Percentiles rank a stretch among this genome's conserved stretches.
Evolutionary conservation across 2,329 filamentous ascomycete genomes (phyloP).

Genomic region (Arthrobotrys sphaeroides): DNA sequence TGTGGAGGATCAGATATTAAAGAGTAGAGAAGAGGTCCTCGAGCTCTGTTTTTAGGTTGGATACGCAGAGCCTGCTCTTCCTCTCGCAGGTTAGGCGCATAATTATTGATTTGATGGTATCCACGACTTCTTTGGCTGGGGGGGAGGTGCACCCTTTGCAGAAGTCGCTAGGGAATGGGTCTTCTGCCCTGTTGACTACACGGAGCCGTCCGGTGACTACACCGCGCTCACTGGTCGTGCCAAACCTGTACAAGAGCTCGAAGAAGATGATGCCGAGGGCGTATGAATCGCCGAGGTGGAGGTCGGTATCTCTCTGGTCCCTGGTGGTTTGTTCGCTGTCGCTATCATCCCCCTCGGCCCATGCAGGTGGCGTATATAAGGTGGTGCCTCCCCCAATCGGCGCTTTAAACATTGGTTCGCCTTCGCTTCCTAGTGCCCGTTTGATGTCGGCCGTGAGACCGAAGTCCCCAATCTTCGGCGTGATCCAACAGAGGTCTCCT

Average conservation of each 20-base stretch:
- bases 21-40: not conserved
- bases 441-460: constrained; percentile 71
- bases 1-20: not conserved
- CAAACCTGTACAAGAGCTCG: constrained; percentile 69
- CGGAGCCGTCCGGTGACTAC: constrained; percentile 27
- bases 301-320: not conserved
- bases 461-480: constrained; percentile 74
- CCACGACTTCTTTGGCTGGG: not conserved
- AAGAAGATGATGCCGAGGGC: constrained; percentile 71
- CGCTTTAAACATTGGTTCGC: constrained; percentile 67
- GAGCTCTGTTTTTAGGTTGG: constrained; percentile 28
- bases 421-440: constrained; percentile 57
- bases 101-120: constrained; percentile 22
- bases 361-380: constrained; percentile 41
- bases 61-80: constrained; percentile 14
- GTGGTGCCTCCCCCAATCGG: constrained; percentile 62
- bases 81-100: constrained; percentile 32
- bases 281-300: constrained; percentile 68
- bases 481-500: constrained; percentile 59
- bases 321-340: not conserved
- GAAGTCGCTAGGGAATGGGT: constrained; percentile 37
- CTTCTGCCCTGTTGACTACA: not conserved
- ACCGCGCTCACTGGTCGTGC: constrained; percentile 59
- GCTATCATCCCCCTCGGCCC: constrained; percentile 6
- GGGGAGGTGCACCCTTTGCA: not conserved